phyloP scores from a whole-genome alignment of 164 flowering plant genomes.

The Magnolia officinalis region DNA sequence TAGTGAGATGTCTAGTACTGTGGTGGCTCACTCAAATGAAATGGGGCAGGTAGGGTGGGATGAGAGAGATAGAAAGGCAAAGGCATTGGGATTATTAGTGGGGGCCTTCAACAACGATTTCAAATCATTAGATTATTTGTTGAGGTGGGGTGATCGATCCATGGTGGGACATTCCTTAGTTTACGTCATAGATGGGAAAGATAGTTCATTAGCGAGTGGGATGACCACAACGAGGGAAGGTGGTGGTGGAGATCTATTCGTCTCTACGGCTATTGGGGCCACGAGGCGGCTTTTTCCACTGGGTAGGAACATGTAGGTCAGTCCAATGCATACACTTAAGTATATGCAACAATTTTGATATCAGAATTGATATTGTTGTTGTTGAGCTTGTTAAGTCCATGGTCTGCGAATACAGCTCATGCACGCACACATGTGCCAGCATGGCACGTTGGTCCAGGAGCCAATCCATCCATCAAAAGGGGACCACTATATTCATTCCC shows the following conservation, averaged over 20 bases:
- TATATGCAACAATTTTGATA: too few relatives aligned
- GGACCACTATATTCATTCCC: too few relatives aligned
- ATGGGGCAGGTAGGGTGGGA: not conserved
- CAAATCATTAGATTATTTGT: conserved; percentile 1
- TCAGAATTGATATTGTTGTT: too few relatives aligned
- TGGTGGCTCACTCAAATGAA: conserved; percentile 1
- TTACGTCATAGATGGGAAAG: conserved; percentile 7
- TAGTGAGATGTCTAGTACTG: not conserved
- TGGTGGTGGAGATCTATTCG: not conserved
- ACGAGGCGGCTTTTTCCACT: too few relatives aligned
- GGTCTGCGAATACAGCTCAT: too few relatives aligned
- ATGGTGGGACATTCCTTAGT: conserved; percentile 2
- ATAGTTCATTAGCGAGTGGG: conserved; percentile 5
- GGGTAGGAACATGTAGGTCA: too few relatives aligned
- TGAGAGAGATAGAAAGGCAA: conserved; percentile 1
- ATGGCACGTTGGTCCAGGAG: too few relatives aligned
- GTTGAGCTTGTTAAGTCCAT: too few relatives aligned
- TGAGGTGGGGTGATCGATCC: not conserved
- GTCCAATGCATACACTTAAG: too few relatives aligned
- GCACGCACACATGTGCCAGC: too few relatives aligned
- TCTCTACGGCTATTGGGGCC: too few relatives aligned
- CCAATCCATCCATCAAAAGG: too few relatives aligned
- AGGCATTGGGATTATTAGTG: not conserved
- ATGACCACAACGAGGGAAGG: not conserved
- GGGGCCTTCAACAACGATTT: not conserved